phyloP scores from a whole-genome alignment of 169 alveolate genomes.

The Theileria equi region DNA sequence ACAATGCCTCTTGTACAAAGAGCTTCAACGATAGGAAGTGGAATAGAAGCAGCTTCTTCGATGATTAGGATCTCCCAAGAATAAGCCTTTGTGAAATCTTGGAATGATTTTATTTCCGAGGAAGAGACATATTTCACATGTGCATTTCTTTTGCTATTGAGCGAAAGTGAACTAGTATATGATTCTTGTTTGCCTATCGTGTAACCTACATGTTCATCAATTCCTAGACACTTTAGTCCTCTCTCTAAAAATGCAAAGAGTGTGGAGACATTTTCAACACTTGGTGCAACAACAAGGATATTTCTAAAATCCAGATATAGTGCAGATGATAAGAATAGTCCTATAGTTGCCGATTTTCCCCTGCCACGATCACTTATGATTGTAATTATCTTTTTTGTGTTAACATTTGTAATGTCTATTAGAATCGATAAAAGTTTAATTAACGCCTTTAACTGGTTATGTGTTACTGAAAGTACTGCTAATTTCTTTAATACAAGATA shows the following conservation, averaged over 20 bases:
- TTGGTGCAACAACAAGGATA: conserved; percentile 97
- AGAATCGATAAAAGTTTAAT: conserved; percentile 22
- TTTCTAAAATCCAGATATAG: conserved; percentile 88
- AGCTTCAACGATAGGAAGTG: conserved; percentile 93
- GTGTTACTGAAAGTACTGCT: conserved; percentile 47
- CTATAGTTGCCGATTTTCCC: conserved; percentile 99
- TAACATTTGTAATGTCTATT: conserved; percentile 21
- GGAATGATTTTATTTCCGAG: conserved; percentile 33
- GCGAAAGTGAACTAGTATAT: conserved; percentile 53
- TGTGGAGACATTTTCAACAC: conserved; percentile 96
- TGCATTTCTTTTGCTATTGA: conserved; percentile 47
- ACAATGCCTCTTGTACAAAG: conserved; percentile 91
- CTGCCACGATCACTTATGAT: conserved; percentile 99
- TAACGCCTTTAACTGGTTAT: conserved; percentile 57
- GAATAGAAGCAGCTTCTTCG: conserved; percentile 99
- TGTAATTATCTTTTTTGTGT: conserved; percentile 77
- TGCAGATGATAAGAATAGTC: conserved; percentile 91
- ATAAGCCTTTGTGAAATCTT: conserved; percentile 64
- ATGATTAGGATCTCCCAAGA: conserved; percentile 95
- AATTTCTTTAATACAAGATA: conserved; percentile 44
- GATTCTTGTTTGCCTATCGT: conserved; percentile 32
- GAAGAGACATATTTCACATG: conserved; percentile 59
- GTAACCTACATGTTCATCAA: conserved; percentile 83
- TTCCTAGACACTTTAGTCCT: conserved; percentile 91
- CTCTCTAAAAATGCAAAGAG: conserved; percentile 94